Evolutionary conservation across 2,329 filamentous ascomycete genomes (phyloP), one percentile per base, ranked within the genome.

Genomic region (Diplodia seriata): DNA sequence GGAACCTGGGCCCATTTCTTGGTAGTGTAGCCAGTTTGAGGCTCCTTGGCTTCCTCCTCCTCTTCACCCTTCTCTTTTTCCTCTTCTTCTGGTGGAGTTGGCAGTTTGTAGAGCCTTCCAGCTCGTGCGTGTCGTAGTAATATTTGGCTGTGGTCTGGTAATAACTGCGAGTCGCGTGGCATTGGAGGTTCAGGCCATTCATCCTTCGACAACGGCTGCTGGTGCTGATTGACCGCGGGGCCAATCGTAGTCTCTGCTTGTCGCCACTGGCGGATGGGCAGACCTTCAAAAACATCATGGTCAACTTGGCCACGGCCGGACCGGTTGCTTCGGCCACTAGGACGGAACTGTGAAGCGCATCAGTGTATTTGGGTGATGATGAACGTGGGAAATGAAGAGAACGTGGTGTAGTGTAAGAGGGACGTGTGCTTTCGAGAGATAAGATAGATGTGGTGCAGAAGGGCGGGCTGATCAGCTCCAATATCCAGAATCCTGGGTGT

Each of bases 261-360:
- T 67, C 91, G 89, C 91, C 93, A 98, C 86, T 97, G 93, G 75
- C 93, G 90, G 68, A 97, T 91, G 18, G 94, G 94, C 12, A 97
- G 85, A 69, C 93, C 92, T 85, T 87, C 83, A 61, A 87, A 85
- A 61, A 89, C 83, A 81, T 91, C 89, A 76, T 90, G 87, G 71
- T 91, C 89, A 65, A 85, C 81, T 71, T 87, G 85, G 53, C 81
- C 81, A 69, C 86, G 85, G 68, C 85, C 83, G 69, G 84, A 85
- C 71, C 87, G 84, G 69, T 86, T 85, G 69, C 85, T 85, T 23
- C 85, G 84, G 70, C 86, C 85, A 68, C 85, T 84, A 55, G 85
- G 83, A 64, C 85, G 82, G 72, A 87, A 86, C 85, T 87, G 71
- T 47, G 4, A 3, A 1, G 68, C 66, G 70, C 53, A 69, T 71